Evolutionary conservation across 441 rosid species (phyloP).

Genomic region (Melastoma candidum): DNA sequence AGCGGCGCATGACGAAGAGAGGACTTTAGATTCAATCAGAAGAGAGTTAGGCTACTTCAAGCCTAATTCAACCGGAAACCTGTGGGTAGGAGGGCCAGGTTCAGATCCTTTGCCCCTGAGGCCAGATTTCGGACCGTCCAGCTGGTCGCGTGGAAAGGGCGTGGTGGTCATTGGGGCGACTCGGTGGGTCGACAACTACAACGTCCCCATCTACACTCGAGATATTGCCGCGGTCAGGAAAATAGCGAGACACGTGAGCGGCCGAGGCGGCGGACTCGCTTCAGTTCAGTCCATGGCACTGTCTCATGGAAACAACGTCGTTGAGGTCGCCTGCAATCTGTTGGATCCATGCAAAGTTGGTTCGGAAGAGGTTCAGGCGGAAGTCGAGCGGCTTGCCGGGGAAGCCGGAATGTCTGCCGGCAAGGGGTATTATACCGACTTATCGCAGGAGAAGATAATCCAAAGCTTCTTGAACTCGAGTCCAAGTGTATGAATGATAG

Average conservation of each 20-base stretch:
- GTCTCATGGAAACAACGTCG: conserved; percentile 42
- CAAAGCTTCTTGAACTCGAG: conserved; percentile 32
- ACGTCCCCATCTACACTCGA: conserved; percentile 51
- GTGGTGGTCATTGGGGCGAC: conserved; percentile 66
- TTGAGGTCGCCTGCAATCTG: conserved; percentile 85
- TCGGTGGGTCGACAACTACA: conserved; percentile 77
- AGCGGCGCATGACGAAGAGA: conserved; percentile 51
- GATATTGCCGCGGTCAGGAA: conserved; percentile 43
- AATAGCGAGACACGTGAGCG: conserved; percentile 54
- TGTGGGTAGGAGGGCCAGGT: conserved; percentile 9
- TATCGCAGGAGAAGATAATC: conserved; percentile 32
- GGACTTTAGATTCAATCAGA: conserved; percentile 70
- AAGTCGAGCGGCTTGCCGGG: conserved; percentile 55
- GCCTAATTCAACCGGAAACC: conserved; percentile 29
- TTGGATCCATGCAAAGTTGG: conserved; percentile 62
- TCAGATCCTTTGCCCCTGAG: conserved; percentile 33
- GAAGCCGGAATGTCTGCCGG: conserved; percentile 40
- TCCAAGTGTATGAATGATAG: conserved; percentile 3
- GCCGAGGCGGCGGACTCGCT: conserved; percentile 30
- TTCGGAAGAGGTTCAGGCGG: conserved; percentile 56
- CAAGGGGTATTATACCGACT: too few relatives aligned
- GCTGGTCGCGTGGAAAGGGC: conserved; percentile 45
- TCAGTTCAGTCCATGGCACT: conserved; percentile 53
- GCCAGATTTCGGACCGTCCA: conserved; percentile 67
- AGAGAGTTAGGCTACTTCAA: conserved; percentile 80